These are phyloP conservation scores for Hylodesmum podocarpum DNA, from an alignment of 306 rosid species.

Conservation along the genomic window DNA sequence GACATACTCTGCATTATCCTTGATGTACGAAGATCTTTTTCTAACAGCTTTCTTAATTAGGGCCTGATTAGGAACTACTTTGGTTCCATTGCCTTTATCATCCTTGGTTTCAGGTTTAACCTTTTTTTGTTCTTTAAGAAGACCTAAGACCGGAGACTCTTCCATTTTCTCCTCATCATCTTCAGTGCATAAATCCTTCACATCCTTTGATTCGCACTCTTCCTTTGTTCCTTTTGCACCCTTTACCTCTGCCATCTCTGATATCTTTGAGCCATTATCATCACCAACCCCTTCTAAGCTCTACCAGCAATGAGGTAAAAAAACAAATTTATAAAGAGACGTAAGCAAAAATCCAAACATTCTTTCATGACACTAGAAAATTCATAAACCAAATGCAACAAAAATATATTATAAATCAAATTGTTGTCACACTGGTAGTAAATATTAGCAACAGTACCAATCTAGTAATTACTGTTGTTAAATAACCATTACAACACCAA, in stretches of 20 bases:
- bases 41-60: conserved; percentile 68
- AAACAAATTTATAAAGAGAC: conserved; percentile 6
- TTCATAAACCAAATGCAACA: neutral
- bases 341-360: neutral
- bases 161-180: conserved; percentile 69
- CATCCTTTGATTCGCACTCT: conserved; percentile 46
- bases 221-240: conserved; percentile 47
- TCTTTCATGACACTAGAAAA: conserved; percentile 13
- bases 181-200: conserved; percentile 45
- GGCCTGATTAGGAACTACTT: conserved; percentile 57
- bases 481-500: conserved; percentile 14
- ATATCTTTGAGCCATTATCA: conserved; percentile 50
- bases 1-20: conserved; percentile 85
- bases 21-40: conserved; percentile 69
- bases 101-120: conserved; percentile 44
- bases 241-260: conserved; percentile 53
- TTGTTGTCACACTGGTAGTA: neutral
- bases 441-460: neutral
- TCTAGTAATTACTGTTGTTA: too few species aligned
- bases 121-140: conserved; percentile 53
- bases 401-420: conserved; percentile 3
- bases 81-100: conserved; percentile 45
- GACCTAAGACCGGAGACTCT: conserved; percentile 76
- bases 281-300: conserved; percentile 64
- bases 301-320: conserved; percentile 41